Conservation (phyloP, 2,329 filamentous ascomycete species). For the Immersiporthe knoxdaviesiana region DNA sequence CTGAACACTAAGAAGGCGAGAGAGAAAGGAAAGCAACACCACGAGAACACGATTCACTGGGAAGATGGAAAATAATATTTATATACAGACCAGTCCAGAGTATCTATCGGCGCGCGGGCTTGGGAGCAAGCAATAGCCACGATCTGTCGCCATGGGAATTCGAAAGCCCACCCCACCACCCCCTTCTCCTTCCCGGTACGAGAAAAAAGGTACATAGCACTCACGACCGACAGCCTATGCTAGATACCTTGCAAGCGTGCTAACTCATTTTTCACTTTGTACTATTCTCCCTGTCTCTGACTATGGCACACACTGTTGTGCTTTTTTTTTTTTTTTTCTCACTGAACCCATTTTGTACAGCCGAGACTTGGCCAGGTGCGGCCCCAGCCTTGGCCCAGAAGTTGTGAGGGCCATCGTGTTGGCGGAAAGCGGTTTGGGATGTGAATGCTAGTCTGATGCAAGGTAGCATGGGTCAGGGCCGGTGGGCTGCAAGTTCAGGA, state of each 20-base stretch:
- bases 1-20: not conserved
- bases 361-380: not conserved
- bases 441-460: conserved; percentile 29
- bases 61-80: conserved; percentile 24
- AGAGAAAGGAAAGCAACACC: not conserved
- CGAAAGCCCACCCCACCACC: not conserved
- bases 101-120: conserved; percentile 13
- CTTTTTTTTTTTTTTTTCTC: too few relatives aligned
- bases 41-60: not conserved
- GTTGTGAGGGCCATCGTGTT: conserved; percentile 8
- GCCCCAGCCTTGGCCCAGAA: conserved; percentile 1
- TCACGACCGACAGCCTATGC: conserved; percentile 21
- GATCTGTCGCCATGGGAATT: conserved; percentile 2
- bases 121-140: conserved; percentile 19
- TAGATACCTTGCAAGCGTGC: conserved; percentile 13
- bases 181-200: not conserved
- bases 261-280: not conserved
- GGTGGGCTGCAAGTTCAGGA: conserved; percentile 9
- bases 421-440: conserved; percentile 22
- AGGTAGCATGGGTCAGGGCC: conserved; percentile 21
- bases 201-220: conserved; percentile 13
- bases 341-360: not conserved
- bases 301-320: not conserved
- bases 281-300: not conserved
- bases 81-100: conserved; percentile 20